phyloP scores from a whole-genome alignment of 768 basidiomycete genomes.

The Psilocybe cyanescens region DNA sequence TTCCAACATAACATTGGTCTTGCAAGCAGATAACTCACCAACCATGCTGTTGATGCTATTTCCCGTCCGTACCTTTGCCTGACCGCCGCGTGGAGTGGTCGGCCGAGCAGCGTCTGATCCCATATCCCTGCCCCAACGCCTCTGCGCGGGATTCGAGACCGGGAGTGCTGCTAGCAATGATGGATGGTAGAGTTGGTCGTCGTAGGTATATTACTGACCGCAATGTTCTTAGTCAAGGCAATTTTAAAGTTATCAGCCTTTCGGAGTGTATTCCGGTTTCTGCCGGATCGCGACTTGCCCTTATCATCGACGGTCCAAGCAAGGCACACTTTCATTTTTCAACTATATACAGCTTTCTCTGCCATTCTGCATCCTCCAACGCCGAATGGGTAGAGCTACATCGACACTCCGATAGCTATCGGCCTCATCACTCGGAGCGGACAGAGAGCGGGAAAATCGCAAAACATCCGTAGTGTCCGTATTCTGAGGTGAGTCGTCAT shows the following conservation, averaged over 20 bases:
- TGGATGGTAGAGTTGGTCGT: conserved; percentile 13
- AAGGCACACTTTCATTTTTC: background rate
- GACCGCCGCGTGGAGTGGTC: conserved; percentile 14
- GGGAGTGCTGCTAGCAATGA: conserved; percentile 23
- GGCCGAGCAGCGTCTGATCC: conserved; percentile 41
- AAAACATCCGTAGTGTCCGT: background rate
- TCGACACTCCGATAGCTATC: background rate
- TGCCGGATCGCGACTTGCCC: conserved; percentile 5
- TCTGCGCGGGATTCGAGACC: conserved; percentile 49
- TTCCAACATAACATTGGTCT: background rate
- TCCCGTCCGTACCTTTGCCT: conserved; percentile 63
- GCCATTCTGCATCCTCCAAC: background rate
- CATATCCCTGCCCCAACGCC: conserved; percentile 69
- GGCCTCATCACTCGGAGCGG: background rate
- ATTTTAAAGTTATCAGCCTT: conserved; percentile 11
- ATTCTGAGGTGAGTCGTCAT: background rate
- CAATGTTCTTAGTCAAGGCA: background rate
- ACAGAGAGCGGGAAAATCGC: background rate
- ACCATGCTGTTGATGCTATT: conserved; percentile 88
- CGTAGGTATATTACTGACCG: conserved; percentile 14
- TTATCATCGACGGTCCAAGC: background rate
- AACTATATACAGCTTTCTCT: background rate
- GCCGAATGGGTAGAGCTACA: background rate
- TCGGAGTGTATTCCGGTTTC: conserved; percentile 11
- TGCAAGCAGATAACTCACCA: conserved; percentile 47